Percentiles rank a stretch among this genome's conserved stretches.
Evolutionary conservation across 2,329 filamentous ascomycete species (phyloP).

Genomic region (Cytospora mali): DNA sequence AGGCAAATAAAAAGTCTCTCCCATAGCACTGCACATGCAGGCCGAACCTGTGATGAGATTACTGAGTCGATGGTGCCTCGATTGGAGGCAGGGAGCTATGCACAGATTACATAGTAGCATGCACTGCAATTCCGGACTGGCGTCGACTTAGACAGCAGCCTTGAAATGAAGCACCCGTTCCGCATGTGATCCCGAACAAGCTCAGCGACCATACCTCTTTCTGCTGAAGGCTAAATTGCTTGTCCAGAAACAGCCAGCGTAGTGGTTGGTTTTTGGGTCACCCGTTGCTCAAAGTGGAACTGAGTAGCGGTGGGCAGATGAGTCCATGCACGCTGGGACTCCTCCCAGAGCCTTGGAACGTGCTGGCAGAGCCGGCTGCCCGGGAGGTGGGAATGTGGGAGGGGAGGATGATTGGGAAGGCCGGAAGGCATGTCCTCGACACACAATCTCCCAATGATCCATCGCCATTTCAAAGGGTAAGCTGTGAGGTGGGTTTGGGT

Average conservation of each 20-base stretch:
- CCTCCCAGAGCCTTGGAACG: constrained; percentile 7
- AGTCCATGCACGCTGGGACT: not conserved
- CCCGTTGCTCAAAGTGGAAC: constrained; percentile 13
- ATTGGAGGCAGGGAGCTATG: not conserved
- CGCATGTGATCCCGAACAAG: constrained; percentile 11
- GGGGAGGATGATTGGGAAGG: not conserved
- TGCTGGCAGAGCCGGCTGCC: not conserved
- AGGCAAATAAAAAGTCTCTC: too few species aligned
- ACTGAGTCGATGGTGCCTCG: not conserved
- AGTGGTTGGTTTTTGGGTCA: constrained; percentile 8
- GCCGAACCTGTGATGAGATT: not conserved
- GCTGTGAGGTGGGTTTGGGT: not conserved
- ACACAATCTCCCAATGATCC: constrained; percentile 11
- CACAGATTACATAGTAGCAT: not conserved
- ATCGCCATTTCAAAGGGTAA: constrained; percentile 13
- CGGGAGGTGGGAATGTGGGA: not conserved
- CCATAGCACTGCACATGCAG: not conserved
- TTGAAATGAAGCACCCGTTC: not conserved
- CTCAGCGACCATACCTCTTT: constrained; percentile 12
- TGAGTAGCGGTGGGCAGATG: constrained; percentile 18
- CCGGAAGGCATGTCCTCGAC: constrained; percentile 1
- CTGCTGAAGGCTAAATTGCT: constrained; percentile 1
- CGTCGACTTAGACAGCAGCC: constrained; percentile 5
- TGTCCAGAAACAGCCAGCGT: constrained; percentile 12
- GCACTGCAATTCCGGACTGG: constrained; percentile 7